phyloP scores from a whole-genome alignment of 306 rosid genomes.

The Ceratonia siliqua region DNA sequence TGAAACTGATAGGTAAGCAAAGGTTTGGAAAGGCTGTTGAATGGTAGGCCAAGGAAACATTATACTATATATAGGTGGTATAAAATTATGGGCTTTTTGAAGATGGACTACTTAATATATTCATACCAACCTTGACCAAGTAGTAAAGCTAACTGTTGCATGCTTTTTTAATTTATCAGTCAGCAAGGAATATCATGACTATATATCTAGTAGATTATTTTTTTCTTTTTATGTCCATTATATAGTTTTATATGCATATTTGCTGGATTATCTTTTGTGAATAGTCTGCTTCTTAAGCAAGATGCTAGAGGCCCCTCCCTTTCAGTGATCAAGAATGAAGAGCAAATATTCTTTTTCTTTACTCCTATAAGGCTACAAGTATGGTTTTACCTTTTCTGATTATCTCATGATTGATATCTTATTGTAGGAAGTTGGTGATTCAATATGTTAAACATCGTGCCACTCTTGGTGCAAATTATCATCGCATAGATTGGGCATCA shows the following conservation, averaged over 20 bases:
- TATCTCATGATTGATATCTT: constrained; percentile 31
- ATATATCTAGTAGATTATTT: not conserved
- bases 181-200: not conserved
- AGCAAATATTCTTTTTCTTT: constrained; percentile 10
- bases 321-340: constrained; percentile 3
- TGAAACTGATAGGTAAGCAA: constrained; percentile 80
- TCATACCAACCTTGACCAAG: constrained; percentile 28
- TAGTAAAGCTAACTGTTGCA: constrained; percentile 10
- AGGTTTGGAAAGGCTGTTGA: constrained; percentile 19
- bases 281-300: not conserved
- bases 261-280: not conserved
- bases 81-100: constrained; percentile 30
- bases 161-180: constrained; percentile 19
- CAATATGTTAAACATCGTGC: constrained; percentile 86
- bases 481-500: constrained; percentile 71
- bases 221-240: not conserved
- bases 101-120: constrained; percentile 12
- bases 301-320: not conserved
- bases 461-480: constrained; percentile 66
- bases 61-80: not conserved
- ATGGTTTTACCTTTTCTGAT: constrained; percentile 22
- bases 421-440: constrained; percentile 77
- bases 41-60: constrained; percentile 10
- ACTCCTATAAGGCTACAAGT: not conserved
- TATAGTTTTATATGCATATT: not conserved